phyloP scores from a whole-genome alignment of 2,329 filamentous ascomycete species.

The Fonsecaea monophora region DNA sequence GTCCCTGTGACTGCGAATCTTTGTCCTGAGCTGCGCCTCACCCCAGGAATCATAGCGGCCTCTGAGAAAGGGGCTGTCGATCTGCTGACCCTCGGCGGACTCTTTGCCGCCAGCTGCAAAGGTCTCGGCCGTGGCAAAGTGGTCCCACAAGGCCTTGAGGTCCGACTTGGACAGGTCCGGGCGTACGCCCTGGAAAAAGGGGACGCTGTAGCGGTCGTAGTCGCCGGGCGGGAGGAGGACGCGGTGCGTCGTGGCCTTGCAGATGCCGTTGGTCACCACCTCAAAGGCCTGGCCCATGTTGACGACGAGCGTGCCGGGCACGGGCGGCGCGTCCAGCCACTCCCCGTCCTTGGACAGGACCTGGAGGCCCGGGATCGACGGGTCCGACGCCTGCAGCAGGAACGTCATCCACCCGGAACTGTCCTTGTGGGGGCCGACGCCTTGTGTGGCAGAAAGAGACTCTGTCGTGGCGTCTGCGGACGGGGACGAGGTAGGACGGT shows the following conservation, averaged over 20 bases:
- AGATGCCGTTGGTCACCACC: slow-evolving; percentile 52
- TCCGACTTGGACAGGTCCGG: slow-evolving; percentile 55
- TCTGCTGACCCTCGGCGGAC: slow-evolving; percentile 47
- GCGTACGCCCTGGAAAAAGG: slow-evolving; percentile 60
- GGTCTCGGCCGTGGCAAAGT: slow-evolving; percentile 45
- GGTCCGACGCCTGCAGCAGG: slow-evolving; percentile 64
- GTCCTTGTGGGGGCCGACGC: slow-evolving; percentile 58
- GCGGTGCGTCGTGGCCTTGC: slow-evolving; percentile 53
- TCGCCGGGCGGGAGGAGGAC: slow-evolving; percentile 48
- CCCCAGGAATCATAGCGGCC: slow-evolving; percentile 63
- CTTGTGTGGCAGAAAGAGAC: slow-evolving; percentile 55
- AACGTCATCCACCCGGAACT: slow-evolving; percentile 64
- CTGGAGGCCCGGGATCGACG: slow-evolving; percentile 55
- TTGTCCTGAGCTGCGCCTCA: slow-evolving; percentile 61
- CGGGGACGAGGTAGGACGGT: slow-evolving; percentile 25
- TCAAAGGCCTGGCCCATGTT: slow-evolving; percentile 57
- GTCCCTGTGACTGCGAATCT: slow-evolving; percentile 60
- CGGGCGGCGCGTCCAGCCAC: slow-evolving; percentile 55
- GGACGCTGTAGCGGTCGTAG: slow-evolving; percentile 52
- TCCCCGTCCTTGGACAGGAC: slow-evolving; percentile 54
- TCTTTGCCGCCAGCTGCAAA: slow-evolving; percentile 39
- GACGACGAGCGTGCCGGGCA: slow-evolving; percentile 54
- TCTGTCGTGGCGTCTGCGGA: slow-evolving; percentile 38
- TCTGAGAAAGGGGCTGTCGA: slow-evolving; percentile 60
- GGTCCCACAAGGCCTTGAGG: slow-evolving; percentile 47